Percentiles rank a stretch among this genome's conserved stretches.
These are phyloP conservation scores for Solanum neorickii DNA, from an alignment of 257 asterid species.

Conservation along the genomic window DNA sequence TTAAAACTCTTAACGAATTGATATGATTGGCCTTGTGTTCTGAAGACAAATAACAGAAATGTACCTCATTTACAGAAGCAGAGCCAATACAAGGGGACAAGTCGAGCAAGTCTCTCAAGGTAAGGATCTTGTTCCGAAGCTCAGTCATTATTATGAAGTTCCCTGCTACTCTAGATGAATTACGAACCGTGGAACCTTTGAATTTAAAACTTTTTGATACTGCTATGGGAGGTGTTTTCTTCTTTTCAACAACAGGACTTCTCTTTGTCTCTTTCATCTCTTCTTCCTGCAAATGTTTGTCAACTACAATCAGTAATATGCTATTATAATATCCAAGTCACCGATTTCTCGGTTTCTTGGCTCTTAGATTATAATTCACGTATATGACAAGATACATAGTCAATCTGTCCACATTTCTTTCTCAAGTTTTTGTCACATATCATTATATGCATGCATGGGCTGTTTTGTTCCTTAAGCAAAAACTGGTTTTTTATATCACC, in stretches of 20 bases:
- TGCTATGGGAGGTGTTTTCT: not conserved
- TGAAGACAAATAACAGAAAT: not conserved
- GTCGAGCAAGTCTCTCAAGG: conserved; percentile 77
- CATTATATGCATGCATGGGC: not conserved
- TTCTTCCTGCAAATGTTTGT: conserved; percentile 31
- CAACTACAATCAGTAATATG: not conserved
- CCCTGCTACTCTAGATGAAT: conserved; percentile 31
- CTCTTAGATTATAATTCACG: not conserved
- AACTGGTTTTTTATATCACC: not conserved
- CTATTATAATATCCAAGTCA: not conserved
- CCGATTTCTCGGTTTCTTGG: not conserved
- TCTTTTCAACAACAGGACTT: not conserved
- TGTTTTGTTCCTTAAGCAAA: not conserved
- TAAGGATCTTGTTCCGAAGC: conserved; percentile 48
- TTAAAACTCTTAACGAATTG: not conserved
- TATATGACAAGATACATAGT: not conserved
- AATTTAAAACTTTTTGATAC: conserved; percentile 15
- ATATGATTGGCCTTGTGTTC: not conserved
- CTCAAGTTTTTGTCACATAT: not conserved
- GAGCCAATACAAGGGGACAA: conserved; percentile 62
- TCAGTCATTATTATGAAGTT: conserved; percentile 39
- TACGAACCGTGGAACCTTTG: conserved; percentile 17
- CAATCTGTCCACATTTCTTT: not conserved
- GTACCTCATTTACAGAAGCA: conserved; percentile 56
- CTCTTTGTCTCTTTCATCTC: conserved; percentile 12